Conservation (phyloP, 495 filamentous ascomycete species). For the Bacidia rubella region DNA sequence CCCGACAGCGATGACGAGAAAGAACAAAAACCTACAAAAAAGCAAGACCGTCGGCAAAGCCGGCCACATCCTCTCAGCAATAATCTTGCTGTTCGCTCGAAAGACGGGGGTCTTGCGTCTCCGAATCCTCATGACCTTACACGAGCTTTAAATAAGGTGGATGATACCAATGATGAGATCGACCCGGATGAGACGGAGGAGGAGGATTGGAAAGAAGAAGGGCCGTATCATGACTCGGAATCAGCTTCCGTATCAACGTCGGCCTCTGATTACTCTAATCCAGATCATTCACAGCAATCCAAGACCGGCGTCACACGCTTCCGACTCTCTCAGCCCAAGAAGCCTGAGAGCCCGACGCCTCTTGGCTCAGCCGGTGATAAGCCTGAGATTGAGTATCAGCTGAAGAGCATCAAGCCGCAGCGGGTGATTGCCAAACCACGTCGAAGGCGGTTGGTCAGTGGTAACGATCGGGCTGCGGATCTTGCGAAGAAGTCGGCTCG, state of each 20-base stretch:
- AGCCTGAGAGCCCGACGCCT: not conserved
- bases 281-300: slow-evolving; percentile 12
- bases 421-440: slow-evolving; percentile 13
- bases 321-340: slow-evolving; percentile 19
- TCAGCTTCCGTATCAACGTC: slow-evolving; percentile 19
- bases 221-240: slow-evolving; percentile 17
- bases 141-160: slow-evolving; percentile 8
- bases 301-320: slow-evolving; percentile 8
- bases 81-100: slow-evolving; percentile 14
- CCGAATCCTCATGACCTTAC: slow-evolving; percentile 13
- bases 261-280: slow-evolving; percentile 17
- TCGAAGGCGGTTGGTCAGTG: slow-evolving; percentile 8
- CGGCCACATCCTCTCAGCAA: slow-evolving; percentile 18
- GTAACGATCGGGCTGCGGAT: slow-evolving; percentile 12
- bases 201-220: slow-evolving; percentile 19
- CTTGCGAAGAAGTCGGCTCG: slow-evolving; percentile 8
- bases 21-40: slow-evolving; percentile 31
- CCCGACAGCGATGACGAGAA: slow-evolving; percentile 35
- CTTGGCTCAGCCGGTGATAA: slow-evolving; percentile 34
- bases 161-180: slow-evolving; percentile 6
- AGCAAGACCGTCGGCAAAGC: slow-evolving; percentile 31
- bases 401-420: slow-evolving; percentile 4
- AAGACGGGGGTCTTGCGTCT: slow-evolving; percentile 8
- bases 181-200: slow-evolving; percentile 21
- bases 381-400: slow-evolving; percentile 69